These are phyloP conservation scores for Talinum fruticosum DNA, from an alignment of 148 eudicot genomes.

Conservation along the genomic window DNA sequence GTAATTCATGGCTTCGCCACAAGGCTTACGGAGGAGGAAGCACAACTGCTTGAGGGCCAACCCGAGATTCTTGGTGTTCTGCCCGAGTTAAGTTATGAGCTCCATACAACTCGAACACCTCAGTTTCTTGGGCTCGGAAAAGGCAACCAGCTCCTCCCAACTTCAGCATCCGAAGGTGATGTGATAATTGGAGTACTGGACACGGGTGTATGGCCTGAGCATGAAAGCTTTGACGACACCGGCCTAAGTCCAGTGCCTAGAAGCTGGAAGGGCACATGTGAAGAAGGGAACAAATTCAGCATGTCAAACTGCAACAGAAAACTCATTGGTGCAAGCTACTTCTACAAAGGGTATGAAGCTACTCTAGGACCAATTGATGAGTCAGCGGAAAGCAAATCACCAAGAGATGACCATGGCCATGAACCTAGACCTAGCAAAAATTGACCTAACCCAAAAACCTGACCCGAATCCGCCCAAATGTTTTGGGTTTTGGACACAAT, in stretches of 20 bases:
- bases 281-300: slow-evolving; percentile 48
- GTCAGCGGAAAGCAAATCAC: slow-evolving; percentile 58
- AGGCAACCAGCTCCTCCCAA: slow-evolving; percentile 30
- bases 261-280: slow-evolving; percentile 73
- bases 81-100: slow-evolving; percentile 57
- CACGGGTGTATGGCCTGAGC: slow-evolving; percentile 89
- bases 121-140: slow-evolving; percentile 63
- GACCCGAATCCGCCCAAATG: no score
- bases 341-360: slow-evolving; percentile 67
- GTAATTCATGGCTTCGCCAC: slow-evolving; percentile 75
- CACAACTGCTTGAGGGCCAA: slow-evolving; percentile 37
- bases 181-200: slow-evolving; percentile 69
- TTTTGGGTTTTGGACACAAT: no score
- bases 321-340: slow-evolving; percentile 75
- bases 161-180: slow-evolving; percentile 41
- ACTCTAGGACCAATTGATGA: slow-evolving; percentile 61
- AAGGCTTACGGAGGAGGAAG: slow-evolving; percentile 58
- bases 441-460: no score
- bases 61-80: slow-evolving; percentile 54
- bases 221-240: slow-evolving; percentile 58
- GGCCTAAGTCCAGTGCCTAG: slow-evolving; percentile 66
- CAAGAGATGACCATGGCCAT: slow-evolving; percentile 92
- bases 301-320: slow-evolving; percentile 60
- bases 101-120: slow-evolving; percentile 81
- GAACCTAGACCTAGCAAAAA: no score